phyloP scores from a whole-genome alignment of 768 basidiomycete species.

The Leccinellum albellum region DNA sequence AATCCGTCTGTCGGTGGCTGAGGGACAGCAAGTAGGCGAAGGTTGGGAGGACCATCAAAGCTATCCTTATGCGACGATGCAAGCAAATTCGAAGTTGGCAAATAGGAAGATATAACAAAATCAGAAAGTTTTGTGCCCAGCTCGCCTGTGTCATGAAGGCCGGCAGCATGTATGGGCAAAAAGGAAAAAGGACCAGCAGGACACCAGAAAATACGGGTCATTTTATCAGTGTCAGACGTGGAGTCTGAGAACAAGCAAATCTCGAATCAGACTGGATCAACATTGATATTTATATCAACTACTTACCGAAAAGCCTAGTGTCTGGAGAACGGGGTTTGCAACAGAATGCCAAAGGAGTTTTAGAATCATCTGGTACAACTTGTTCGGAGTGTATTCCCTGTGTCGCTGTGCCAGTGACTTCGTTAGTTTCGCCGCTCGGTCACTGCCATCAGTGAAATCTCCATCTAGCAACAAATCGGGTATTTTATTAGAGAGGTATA shows the following conservation, averaged over 20 bases:
- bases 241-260: not conserved
- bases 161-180: not conserved
- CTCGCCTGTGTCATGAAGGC: not conserved
- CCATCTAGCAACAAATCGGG: not conserved
- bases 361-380: not conserved
- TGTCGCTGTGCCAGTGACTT: not conserved
- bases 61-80: not conserved
- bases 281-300: not conserved
- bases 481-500: not conserved
- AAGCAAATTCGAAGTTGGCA: not conserved
- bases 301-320: not conserved
- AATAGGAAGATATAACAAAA: not conserved
- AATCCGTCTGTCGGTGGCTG: not conserved
- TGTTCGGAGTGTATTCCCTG: not conserved
- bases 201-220: not conserved
- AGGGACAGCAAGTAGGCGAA: not conserved
- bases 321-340: not conserved
- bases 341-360: not conserved
- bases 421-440: not conserved
- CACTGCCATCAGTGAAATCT: not conserved
- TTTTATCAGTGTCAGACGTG: not conserved
- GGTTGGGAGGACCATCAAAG: not conserved
- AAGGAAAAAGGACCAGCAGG: not conserved
- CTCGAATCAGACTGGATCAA: not conserved
- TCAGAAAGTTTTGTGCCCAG: not conserved